Conservation (phyloP, 148 eudicot species). For the Arbutus unedo region DNA sequence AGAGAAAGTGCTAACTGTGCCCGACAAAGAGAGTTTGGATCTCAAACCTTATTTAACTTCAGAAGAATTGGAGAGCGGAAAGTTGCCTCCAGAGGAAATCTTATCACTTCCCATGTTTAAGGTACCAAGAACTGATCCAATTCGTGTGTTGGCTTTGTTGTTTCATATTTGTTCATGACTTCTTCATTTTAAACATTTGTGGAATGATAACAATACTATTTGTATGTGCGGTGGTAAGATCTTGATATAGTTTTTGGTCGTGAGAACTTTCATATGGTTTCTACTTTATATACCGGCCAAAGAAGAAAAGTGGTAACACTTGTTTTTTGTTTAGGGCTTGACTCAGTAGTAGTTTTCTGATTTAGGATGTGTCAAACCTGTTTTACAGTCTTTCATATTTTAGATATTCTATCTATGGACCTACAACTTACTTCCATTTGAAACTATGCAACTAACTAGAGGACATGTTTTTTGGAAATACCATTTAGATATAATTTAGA, state of each 20-base stretch:
- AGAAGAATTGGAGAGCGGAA: conserved; percentile 75
- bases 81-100: conserved; percentile 90
- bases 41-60: conserved; percentile 50
- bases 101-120: conserved; percentile 94
- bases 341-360: not conserved
- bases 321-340: not conserved
- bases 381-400: not conserved
- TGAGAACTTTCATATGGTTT: not conserved
- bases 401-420: not conserved
- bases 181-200: not conserved
- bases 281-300: not conserved
- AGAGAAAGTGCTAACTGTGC: conserved; percentile 33
- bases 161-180: not conserved
- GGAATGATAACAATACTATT: not conserved
- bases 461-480: not conserved
- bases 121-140: conserved; percentile 33
- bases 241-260: not conserved
- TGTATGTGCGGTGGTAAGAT: not conserved
- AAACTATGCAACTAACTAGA: not conserved
- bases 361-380: not conserved
- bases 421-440: not conserved
- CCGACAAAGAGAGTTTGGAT: conserved; percentile 28
- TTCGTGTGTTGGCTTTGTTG: not conserved
- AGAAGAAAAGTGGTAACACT: not conserved
- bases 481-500: not conserved